These are phyloP conservation scores for Ophiostoma fasciatum DNA, from an alignment of 2,329 filamentous ascomycete species.

Conservation along the genomic window DNA sequence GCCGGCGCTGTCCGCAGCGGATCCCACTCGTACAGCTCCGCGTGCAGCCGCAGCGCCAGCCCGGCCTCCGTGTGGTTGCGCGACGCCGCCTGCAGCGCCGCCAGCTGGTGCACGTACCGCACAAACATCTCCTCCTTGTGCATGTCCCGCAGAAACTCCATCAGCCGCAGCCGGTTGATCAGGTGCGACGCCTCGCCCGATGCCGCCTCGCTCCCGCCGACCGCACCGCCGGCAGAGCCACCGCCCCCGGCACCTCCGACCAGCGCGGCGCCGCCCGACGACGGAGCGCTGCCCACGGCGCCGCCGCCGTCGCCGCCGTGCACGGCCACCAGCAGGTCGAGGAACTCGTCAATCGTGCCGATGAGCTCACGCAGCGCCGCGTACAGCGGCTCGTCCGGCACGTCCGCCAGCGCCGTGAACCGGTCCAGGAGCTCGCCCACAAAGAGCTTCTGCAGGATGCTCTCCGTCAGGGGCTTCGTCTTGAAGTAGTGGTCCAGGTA, in stretches of 20 bases:
- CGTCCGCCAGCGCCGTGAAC: conserved; percentile 55
- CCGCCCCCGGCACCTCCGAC: too few species aligned
- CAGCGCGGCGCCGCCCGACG: too few species aligned
- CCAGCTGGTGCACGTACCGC: conserved; percentile 86
- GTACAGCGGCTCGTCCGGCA: conserved; percentile 59
- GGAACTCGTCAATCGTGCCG: conserved; percentile 71
- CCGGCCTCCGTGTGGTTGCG: conserved; percentile 79
- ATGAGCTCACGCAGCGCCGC: conserved; percentile 65
- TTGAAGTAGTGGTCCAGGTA: conserved; percentile 85
- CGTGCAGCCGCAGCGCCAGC: conserved; percentile 75
- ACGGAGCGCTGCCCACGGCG: too few species aligned
- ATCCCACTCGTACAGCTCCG: conserved; percentile 88
- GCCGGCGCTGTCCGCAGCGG: conserved; percentile 49
- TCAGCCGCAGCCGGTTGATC: conserved; percentile 76
- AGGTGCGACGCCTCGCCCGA: conserved; percentile 62
- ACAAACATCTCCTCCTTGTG: conserved; percentile 95
- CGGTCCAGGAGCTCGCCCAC: conserved; percentile 69
- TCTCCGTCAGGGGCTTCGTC: conserved; percentile 73
- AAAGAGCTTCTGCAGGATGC: conserved; percentile 82
- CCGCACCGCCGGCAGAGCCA: not conserved
- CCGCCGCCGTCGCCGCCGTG: conserved; percentile 55
- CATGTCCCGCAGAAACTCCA: conserved; percentile 95
- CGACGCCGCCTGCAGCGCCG: conserved; percentile 57
- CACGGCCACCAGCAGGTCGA: conserved; percentile 81
- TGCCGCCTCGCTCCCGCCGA: not conserved